Base-by-base conservation (phyloP, 2,329 filamentous ascomycete species). In the Hymenotorrendiella dingleyae region DNA sequence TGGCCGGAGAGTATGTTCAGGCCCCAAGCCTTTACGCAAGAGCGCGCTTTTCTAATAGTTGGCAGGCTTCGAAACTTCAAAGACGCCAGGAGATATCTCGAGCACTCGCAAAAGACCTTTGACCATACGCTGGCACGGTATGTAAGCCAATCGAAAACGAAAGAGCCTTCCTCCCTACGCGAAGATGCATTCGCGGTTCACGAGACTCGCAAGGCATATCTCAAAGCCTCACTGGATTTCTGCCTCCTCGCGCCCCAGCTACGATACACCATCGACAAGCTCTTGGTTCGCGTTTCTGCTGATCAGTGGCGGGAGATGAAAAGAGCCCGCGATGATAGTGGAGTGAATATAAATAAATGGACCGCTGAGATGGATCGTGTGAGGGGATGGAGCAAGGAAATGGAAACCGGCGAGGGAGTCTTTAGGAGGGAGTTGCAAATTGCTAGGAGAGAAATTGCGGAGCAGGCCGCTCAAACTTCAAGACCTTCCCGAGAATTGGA, bases 171-270 rank as follows among this genome's bases (percentile, higher is more conserved):
- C 0, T 79, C 89, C 1, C 71, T 98, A 43, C 78, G 93, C 47
- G 93, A 98, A 64, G 93, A 98, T 65, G 93, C 93, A 0, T 98
- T 98, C 58, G 83, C 93, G 61, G 79, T 97, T 27, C 93, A 95
- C 61, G 93, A 97, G 69, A 86, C 87, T 19, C 80, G 91, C 45
- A 94, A 93, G 59, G 78, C 82, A 23, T 98, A 98, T 62, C 72
- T 97, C 32, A 91, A 89, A 61, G 85, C 90, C 1, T 90, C 87
- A 11, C 82, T 98, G 78, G 93, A 98, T 64, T 97, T 90, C 62
- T 94, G 87, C 56, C 80, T 93, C 52, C 76, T 88, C 53, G 87
- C 86, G 1, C 90, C 93, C 1, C 88, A 96, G 63, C 67, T 97
- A 34, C 81, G 93, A 36, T 80, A 84, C 54, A 80, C 83, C 1